phyloP scores from a whole-genome alignment of 73 alveolate genomes.

The Blepharisma stoltei region DNA sequence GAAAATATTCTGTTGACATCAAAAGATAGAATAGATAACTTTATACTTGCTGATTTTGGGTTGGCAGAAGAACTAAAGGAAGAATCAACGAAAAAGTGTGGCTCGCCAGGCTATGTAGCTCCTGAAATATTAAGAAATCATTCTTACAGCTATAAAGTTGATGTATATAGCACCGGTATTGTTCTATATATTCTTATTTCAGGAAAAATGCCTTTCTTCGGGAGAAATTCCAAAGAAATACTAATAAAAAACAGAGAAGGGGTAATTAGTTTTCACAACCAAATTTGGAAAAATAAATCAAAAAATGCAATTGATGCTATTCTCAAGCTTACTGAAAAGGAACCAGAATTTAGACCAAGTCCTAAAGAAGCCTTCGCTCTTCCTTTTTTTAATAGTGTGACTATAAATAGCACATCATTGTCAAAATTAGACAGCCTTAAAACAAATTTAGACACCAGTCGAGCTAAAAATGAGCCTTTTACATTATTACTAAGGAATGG shows the following conservation, averaged over 20 bases:
- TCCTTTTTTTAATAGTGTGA: too few species aligned
- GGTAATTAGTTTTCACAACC: not conserved
- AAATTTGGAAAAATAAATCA: too few species aligned
- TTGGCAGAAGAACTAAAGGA: constrained; percentile 68
- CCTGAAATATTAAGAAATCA: constrained; percentile 88
- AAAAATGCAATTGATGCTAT: too few species aligned
- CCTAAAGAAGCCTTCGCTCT: too few species aligned
- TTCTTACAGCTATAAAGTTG: constrained; percentile 91
- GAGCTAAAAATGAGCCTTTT: too few species aligned
- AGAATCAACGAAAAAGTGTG: constrained; percentile 79
- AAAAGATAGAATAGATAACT: constrained; percentile 47
- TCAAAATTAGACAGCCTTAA: too few species aligned
- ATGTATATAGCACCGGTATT: constrained; percentile 88
- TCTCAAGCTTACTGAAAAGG: too few species aligned
- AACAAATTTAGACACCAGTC: too few species aligned
- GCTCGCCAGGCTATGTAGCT: constrained; percentile 93
- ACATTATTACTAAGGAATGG: too few species aligned
- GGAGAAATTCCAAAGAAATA: constrained; percentile 20
- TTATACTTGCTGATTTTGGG: constrained; percentile 92
- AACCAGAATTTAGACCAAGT: too few species aligned
- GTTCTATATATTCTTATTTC: constrained; percentile 92
- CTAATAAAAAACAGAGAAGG: not conserved
- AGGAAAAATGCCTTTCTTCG: constrained; percentile 86
- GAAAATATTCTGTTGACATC: constrained; percentile 78
- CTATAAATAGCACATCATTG: too few species aligned